These are phyloP conservation scores for Amorphotheca resinae DNA, from an alignment of 495 filamentous ascomycete species.

Conservation along the genomic window DNA sequence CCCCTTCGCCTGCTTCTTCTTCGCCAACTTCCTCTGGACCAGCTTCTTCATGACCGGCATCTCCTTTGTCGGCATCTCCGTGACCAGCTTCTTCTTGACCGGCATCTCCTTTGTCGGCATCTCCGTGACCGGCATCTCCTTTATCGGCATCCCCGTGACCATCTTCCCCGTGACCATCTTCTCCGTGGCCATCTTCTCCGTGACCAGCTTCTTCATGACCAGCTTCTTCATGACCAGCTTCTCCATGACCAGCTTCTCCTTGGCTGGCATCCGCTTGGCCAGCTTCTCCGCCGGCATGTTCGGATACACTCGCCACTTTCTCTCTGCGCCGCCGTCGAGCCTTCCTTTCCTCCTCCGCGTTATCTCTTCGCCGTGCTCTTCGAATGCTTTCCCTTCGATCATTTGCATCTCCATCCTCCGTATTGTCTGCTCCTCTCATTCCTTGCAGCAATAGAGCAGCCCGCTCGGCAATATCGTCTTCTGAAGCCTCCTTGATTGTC, in stretches of 20 bases:
- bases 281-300: constrained; percentile 6
- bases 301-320: constrained; percentile 26
- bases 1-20: constrained; percentile 6
- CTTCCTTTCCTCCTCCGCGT: constrained; percentile 55
- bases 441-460: constrained; percentile 74
- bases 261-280: too few relatives aligned
- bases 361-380: constrained; percentile 49
- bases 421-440: constrained; percentile 51
- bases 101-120: too few relatives aligned
- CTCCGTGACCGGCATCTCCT: too few relatives aligned
- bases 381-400: constrained; percentile 46
- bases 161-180: too few relatives aligned
- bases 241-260: too few relatives aligned
- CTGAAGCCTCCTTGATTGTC: constrained; percentile 22
- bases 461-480: constrained; percentile 65
- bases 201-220: too few relatives aligned
- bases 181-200: too few relatives aligned
- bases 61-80: constrained; percentile 21
- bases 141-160: too few relatives aligned
- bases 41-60: constrained; percentile 33
- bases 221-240: too few relatives aligned
- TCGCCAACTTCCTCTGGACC: constrained; percentile 1
- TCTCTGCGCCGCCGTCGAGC: constrained; percentile 45
- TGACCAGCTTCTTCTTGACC: constrained; percentile 27
- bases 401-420: constrained; percentile 38